These are phyloP conservation scores for Cytospora piceae DNA, from an alignment of 2,329 filamentous ascomycete genomes.

Conservation along the genomic window DNA sequence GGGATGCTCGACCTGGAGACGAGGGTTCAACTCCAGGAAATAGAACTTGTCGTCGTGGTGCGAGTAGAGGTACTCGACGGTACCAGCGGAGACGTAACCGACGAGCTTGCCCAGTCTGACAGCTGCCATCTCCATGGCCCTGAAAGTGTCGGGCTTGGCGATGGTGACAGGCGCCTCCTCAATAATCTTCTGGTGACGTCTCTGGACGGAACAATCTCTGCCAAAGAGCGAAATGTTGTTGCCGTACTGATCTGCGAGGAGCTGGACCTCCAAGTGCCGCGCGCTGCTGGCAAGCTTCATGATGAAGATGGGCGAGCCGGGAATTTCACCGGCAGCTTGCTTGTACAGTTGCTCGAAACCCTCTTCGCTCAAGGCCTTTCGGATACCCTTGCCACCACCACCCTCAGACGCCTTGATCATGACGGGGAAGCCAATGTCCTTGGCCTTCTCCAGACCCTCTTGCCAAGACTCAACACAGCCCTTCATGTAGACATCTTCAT, in stretches of 20 bases:
- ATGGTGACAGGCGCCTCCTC: conserved; percentile 98
- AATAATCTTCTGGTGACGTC: conserved; percentile 99
- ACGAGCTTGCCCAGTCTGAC: conserved; percentile 92
- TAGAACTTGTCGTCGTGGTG: conserved; percentile 99
- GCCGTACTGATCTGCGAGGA: conserved; percentile 97
- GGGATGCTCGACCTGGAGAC: conserved; percentile 99
- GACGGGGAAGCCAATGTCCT: conserved; percentile 94
- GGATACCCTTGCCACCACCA: conserved; percentile 98
- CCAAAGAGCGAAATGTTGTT: conserved; percentile 99
- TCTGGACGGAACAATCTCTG: conserved; percentile 97
- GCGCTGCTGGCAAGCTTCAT: conserved; percentile 99
- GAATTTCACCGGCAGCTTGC: conserved; percentile 95
- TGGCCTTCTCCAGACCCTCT: conserved; percentile 85
- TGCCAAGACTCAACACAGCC: conserved; percentile 89
- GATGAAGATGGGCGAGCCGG: conserved; percentile 98
- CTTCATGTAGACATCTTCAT: conserved; percentile 81
- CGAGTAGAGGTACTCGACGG: conserved; percentile 98
- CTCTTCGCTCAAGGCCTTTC: conserved; percentile 86
- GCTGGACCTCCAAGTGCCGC: conserved; percentile 93
- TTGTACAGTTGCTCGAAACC: conserved; percentile 89
- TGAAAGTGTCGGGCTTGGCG: conserved; percentile 86
- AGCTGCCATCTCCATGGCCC: conserved; percentile 93
- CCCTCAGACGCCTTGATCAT: conserved; percentile 99
- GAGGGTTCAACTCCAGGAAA: conserved; percentile 97
- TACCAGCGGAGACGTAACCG: conserved; percentile 97